A percentile compares a stretch with the other conserved stretches of the same genome.
Conservation (phyloP, 1,284 basidiomycete species). For the Ceratobasidium papillatum region DNA sequence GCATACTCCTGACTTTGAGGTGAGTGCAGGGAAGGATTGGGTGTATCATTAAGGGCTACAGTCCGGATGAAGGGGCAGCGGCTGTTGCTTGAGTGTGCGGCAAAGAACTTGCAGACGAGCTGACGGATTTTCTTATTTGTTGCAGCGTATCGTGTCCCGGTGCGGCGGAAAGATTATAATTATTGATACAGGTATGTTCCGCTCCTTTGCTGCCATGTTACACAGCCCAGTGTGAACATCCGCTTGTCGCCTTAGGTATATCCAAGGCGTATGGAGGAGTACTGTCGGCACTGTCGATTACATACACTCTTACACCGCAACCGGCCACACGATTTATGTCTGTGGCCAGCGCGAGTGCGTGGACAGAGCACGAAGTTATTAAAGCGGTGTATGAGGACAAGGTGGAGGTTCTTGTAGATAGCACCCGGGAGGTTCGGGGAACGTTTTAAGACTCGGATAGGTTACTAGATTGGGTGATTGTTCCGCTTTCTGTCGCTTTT, state of each 20-base stretch:
- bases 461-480: neutral
- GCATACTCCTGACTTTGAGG: conserved; percentile 89
- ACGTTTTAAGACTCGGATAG: conserved; percentile 6
- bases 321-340: conserved; percentile 48
- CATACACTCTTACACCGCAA: conserved; percentile 69
- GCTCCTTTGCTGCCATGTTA: neutral
- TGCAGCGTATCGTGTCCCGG: conserved; percentile 76
- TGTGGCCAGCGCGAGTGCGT: conserved; percentile 54
- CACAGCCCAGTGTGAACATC: neutral
- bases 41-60: neutral
- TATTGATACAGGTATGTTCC: conserved; percentile 77
- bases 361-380: conserved; percentile 81
- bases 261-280: conserved; percentile 94
- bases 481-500: neutral
- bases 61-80: neutral
- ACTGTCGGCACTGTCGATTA: conserved; percentile 84
- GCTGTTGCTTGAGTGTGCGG: neutral
- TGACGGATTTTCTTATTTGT: conserved; percentile 15
- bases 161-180: conserved; percentile 89
- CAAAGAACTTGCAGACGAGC: neutral
- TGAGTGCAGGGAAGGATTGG: conserved; percentile 49
- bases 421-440: conserved; percentile 42
- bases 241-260: conserved; percentile 64
- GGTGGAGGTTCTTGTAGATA: conserved; percentile 50
- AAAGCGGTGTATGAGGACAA: conserved; percentile 70